Conservation (phyloP, 257 asterid genomes). For the Agastache rugosa region DNA sequence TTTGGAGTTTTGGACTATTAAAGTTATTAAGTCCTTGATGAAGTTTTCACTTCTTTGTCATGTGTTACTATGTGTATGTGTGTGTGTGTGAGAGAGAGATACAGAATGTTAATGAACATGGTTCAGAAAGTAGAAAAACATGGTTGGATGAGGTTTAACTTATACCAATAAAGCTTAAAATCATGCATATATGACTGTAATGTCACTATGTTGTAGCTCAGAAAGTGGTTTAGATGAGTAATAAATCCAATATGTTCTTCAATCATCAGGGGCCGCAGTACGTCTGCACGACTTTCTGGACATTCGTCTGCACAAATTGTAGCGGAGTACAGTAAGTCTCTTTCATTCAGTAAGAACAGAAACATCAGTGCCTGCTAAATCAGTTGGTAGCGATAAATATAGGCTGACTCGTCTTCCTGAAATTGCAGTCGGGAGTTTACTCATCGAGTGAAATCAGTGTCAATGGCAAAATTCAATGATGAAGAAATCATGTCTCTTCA, state of each 20-base stretch:
- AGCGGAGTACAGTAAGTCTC: constrained; percentile 95
- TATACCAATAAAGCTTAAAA: not conserved
- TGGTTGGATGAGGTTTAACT: not conserved
- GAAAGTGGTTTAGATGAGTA: not conserved
- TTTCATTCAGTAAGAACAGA: not conserved
- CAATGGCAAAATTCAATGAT: constrained; percentile 81
- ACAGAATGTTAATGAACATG: not conserved
- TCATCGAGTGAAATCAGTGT: constrained; percentile 92
- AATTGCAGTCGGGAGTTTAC: constrained; percentile 80
- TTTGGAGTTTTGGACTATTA: not conserved
- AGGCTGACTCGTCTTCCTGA: constrained; percentile 24
- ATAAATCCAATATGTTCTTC: constrained; percentile 11
- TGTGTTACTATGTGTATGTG: not conserved
- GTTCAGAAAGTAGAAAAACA: not conserved
- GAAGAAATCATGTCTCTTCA: constrained; percentile 78
- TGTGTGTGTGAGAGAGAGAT: not conserved
- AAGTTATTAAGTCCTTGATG: not conserved
- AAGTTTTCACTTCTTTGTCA: not conserved
- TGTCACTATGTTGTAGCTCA: not conserved
- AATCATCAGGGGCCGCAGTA: constrained; percentile 88
- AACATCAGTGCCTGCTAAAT: not conserved
- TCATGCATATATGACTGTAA: not conserved
- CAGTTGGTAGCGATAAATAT: not conserved
- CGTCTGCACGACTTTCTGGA: constrained; percentile 91
- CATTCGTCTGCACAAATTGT: constrained; percentile 89